A percentile compares a stretch with the other conserved stretches of the same genome.
Evolutionary conservation across 2,329 filamentous ascomycete genomes (phyloP).

Genomic region (Arthrobotrys conoides): DNA sequence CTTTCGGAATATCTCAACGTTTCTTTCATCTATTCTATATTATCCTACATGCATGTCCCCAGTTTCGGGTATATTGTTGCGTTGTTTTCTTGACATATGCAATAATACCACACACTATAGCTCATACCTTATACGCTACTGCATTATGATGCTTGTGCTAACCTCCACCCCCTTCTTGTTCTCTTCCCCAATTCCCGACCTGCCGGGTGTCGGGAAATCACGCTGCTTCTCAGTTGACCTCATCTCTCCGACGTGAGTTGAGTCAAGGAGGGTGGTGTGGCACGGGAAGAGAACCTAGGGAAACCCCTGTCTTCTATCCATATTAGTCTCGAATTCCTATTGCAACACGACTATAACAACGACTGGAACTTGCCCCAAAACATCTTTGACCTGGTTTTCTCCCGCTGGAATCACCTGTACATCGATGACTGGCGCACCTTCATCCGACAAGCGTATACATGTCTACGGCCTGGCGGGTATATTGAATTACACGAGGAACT

Average conservation of each 20-base stretch:
- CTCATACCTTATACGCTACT: slow-evolving; percentile 32
- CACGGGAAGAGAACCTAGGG: slow-evolving; percentile 29
- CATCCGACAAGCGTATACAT: slow-evolving; percentile 65
- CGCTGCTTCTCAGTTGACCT: slow-evolving; percentile 18
- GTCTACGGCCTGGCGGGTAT: slow-evolving; percentile 73
- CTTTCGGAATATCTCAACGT: slow-evolving; percentile 59
- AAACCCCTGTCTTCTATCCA: slow-evolving; percentile 20
- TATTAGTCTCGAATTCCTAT: slow-evolving; percentile 55
- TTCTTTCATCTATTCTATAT: slow-evolving; percentile 55
- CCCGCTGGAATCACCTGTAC: slow-evolving; percentile 59
- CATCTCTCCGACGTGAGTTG: slow-evolving; percentile 29
- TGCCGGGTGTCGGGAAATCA: slow-evolving; percentile 46
- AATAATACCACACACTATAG: slow-evolving; percentile 59
- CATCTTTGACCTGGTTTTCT: slow-evolving; percentile 58
- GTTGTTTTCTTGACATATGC: slow-evolving; percentile 60
- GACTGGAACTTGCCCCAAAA: slow-evolving; percentile 59
- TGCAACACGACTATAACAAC: slow-evolving; percentile 57
- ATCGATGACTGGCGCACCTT: slow-evolving; percentile 57
- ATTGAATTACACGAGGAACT: slow-evolving; percentile 71
- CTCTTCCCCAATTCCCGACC: slow-evolving; percentile 48
- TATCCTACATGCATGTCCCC: slow-evolving; percentile 50
- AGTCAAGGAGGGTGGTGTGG: slow-evolving; percentile 27
- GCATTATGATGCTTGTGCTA: slow-evolving; percentile 52
- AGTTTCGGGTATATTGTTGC: slow-evolving; percentile 61
- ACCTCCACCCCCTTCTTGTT: slow-evolving; percentile 32